Evolutionary conservation across 1,139 yeast species (phyloP).

Genomic region (Yueomyces sp.): DNA sequence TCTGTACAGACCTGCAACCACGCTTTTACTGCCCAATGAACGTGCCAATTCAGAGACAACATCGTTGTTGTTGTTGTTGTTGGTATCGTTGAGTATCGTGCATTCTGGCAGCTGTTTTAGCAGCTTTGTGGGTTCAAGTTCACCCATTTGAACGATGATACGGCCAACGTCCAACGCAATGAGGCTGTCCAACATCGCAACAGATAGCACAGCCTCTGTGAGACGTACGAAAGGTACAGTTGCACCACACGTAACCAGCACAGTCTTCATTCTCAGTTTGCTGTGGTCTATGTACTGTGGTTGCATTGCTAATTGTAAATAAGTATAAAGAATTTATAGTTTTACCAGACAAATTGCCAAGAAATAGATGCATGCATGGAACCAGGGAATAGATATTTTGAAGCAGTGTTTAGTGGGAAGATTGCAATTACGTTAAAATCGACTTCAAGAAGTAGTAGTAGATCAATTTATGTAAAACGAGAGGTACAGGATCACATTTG

Average conservation of each 20-base stretch:
- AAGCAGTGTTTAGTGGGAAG: too few relatives aligned
- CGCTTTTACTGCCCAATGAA: not conserved
- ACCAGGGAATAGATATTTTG: too few relatives aligned
- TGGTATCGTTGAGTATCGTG: slow-evolving; percentile 1
- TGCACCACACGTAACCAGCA: slow-evolving; percentile 71
- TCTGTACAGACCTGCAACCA: not conserved
- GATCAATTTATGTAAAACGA: too few relatives aligned
- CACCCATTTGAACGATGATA: slow-evolving; percentile 62
- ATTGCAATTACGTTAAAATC: too few relatives aligned
- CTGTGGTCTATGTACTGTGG: not conserved
- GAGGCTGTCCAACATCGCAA: slow-evolving; percentile 29
- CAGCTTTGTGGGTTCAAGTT: slow-evolving; percentile 15
- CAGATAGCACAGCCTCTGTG: slow-evolving; percentile 30
- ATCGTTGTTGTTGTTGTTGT: not conserved
- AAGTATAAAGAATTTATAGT: too few relatives aligned
- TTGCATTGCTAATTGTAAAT: too few relatives aligned
- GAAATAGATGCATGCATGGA: too few relatives aligned
- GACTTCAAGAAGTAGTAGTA: too few relatives aligned
- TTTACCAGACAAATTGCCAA: too few relatives aligned
- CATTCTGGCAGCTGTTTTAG: slow-evolving; percentile 1
- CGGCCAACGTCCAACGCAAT: slow-evolving; percentile 26
- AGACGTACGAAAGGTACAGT: slow-evolving; percentile 62
- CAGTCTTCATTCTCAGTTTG: slow-evolving; percentile 10
- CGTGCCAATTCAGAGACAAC: not conserved
- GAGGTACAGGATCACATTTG: too few relatives aligned